Evolutionary conservation across 1,284 basidiomycete genomes (phyloP).

Genomic region (Boletus smithii): DNA sequence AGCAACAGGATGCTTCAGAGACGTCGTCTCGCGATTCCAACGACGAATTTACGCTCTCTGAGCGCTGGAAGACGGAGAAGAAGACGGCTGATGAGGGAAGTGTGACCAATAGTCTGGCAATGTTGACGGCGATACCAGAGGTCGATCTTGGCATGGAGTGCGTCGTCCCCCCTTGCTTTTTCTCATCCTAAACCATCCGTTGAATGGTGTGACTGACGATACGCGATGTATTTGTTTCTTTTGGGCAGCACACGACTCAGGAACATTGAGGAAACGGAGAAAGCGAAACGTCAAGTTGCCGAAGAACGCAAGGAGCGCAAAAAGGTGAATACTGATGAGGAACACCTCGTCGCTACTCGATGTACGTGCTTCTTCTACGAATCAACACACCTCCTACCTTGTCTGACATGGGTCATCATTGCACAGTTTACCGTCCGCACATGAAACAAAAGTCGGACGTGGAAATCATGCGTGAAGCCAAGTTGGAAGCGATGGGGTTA

Average conservation of each 20-base stretch:
- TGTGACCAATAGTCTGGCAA: slow-evolving; percentile 87
- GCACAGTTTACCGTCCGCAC: slow-evolving; percentile 77
- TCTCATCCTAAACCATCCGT: background rate
- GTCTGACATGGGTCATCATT: background rate
- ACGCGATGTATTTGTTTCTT: background rate
- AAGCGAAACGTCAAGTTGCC: slow-evolving; percentile 82
- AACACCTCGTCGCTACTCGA: slow-evolving; percentile 75
- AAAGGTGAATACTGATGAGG: slow-evolving; percentile 62
- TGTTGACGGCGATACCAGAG: slow-evolving; percentile 96
- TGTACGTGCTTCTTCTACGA: slow-evolving; percentile 52
- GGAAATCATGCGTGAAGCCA: slow-evolving; percentile 82
- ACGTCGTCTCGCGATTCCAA: slow-evolving; percentile 50
- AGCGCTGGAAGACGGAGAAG: slow-evolving; percentile 64
- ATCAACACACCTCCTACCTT: background rate
- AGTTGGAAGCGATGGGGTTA: slow-evolving; percentile 77
- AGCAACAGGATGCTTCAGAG: slow-evolving; percentile 47
- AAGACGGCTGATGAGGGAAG: slow-evolving; percentile 78
- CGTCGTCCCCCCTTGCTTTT: slow-evolving; percentile 32
- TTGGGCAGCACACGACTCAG: slow-evolving; percentile 72
- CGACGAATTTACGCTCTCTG: slow-evolving; percentile 80
- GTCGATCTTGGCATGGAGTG: slow-evolving; percentile 98
- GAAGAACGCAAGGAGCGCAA: slow-evolving; percentile 65
- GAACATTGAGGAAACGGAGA: slow-evolving; percentile 97
- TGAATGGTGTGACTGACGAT: background rate
- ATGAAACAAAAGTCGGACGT: slow-evolving; percentile 78